phyloP scores from a whole-genome alignment of 2,329 filamentous ascomycete genomes.

The Ceratocystis albifundus region DNA sequence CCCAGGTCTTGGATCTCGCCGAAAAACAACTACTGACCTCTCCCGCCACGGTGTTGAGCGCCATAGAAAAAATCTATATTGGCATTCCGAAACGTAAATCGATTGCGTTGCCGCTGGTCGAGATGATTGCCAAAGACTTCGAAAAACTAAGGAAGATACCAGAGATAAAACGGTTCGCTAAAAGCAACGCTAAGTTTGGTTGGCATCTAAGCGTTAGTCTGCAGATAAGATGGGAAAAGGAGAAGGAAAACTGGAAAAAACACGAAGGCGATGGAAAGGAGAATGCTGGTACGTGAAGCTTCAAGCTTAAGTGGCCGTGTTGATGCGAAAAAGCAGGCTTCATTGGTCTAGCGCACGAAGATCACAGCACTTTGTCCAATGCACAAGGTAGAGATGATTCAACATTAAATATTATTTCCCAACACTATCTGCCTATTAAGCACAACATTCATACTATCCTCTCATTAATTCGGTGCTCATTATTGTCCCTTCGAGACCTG shows the following conservation, averaged over 20 bases:
- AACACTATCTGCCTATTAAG: not conserved
- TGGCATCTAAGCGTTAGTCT: slow-evolving; percentile 11
- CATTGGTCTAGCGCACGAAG: no score
- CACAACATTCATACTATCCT: not conserved
- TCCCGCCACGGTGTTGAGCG: not conserved
- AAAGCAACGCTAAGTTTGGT: not conserved
- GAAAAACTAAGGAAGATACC: not conserved
- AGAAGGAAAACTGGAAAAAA: not conserved
- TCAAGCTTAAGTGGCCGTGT: no score
- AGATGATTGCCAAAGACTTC: not conserved
- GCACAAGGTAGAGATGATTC: no score
- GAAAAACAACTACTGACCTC: not conserved
- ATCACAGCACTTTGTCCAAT: no score
- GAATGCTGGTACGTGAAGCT: no score
- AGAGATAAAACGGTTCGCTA: not conserved
- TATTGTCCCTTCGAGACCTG: not conserved
- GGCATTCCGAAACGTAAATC: not conserved
- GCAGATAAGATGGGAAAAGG: not conserved
- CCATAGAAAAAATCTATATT: not conserved
- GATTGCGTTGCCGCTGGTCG: not conserved
- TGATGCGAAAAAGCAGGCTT: no score
- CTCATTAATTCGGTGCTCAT: not conserved
- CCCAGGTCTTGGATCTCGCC: not conserved
- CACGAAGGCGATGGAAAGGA: not conserved
- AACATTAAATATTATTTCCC: no score